Percentiles rank a stretch among this genome's conserved stretches.
Evolutionary conservation across 2,329 filamentous ascomycete species (phyloP).

Genomic region (Pseudonectria foliicola): DNA sequence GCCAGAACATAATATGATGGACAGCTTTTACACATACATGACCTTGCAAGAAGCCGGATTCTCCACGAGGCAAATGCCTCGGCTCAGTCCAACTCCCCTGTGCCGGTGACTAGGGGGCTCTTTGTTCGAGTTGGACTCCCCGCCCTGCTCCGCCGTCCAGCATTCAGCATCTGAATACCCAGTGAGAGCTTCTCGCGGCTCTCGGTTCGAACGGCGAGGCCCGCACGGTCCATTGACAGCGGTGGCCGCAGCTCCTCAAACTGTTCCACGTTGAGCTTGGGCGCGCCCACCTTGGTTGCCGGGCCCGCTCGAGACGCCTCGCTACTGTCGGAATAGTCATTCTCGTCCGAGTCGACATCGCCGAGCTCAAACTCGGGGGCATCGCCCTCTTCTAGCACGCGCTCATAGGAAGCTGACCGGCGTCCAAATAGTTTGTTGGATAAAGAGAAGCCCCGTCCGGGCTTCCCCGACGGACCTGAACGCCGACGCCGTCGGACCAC

Average conservation of each 20-base stretch:
- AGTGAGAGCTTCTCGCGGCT: slow-evolving; percentile 71
- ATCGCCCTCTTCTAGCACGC: slow-evolving; percentile 77
- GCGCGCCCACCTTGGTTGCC: slow-evolving; percentile 61
- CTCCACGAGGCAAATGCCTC: background rate
- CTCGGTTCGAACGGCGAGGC: slow-evolving; percentile 74
- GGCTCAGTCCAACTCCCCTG: slow-evolving; percentile 30
- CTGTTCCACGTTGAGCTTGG: slow-evolving; percentile 48
- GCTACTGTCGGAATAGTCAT: slow-evolving; percentile 56
- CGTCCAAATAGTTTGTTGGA: slow-evolving; percentile 61
- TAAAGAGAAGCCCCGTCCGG: slow-evolving; percentile 44
- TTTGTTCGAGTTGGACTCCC: slow-evolving; percentile 53
- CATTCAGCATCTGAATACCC: slow-evolving; percentile 45
- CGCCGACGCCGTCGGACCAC: slow-evolving; percentile 23
- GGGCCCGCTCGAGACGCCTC: slow-evolving; percentile 49
- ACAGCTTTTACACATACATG: too few species aligned
- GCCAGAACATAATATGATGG: too few species aligned
- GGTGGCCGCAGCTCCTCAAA: slow-evolving; percentile 39
- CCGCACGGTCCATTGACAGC: slow-evolving; percentile 54
- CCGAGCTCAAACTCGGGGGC: slow-evolving; percentile 70
- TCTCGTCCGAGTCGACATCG: slow-evolving; percentile 56
- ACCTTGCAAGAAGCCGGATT: background rate
- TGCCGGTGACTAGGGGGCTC: slow-evolving; percentile 45
- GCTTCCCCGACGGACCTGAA: slow-evolving; percentile 25
- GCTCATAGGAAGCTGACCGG: slow-evolving; percentile 60
- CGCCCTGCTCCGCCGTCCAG: slow-evolving; percentile 50